Evolutionary conservation across 352 stramenopile species (phyloP).

Genomic region (Globisporangium middletonii): DNA sequence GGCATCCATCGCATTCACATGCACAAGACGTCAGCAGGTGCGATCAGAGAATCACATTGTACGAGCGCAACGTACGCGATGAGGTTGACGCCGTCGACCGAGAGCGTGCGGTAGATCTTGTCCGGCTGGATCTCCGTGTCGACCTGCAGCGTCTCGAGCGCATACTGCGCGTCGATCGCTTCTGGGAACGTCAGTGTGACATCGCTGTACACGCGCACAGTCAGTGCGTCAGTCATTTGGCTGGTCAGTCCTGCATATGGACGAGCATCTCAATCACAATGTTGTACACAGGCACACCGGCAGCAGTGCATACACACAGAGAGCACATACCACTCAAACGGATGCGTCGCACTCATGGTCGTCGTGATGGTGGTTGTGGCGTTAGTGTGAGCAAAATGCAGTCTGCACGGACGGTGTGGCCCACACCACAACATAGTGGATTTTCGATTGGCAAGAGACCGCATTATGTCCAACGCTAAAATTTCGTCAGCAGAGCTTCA

Average conservation of each 20-base stretch:
- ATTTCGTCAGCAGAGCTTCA: too few relatives aligned
- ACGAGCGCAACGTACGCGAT: conserved; percentile 47
- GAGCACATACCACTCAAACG: conserved; percentile 71
- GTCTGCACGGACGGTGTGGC: neutral
- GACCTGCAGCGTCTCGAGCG: conserved; percentile 79
- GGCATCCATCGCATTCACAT: neutral
- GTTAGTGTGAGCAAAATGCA: neutral
- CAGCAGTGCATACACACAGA: neutral
- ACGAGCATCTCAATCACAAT: too few relatives aligned
- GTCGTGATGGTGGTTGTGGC: conserved; percentile 2
- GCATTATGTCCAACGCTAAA: too few relatives aligned
- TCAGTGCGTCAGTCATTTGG: neutral
- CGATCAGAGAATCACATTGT: conserved; percentile 4
- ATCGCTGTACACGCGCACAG: conserved; percentile 25
- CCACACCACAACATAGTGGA: neutral
- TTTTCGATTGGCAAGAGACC: neutral
- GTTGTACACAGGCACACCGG: neutral
- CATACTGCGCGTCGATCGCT: conserved; percentile 56
- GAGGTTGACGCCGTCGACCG: conserved; percentile 51
- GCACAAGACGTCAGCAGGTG: neutral
- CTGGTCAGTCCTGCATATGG: neutral
- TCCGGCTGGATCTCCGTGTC: conserved; percentile 83
- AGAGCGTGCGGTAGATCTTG: conserved; percentile 76
- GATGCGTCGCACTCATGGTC: conserved; percentile 49
- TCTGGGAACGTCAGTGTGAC: conserved; percentile 63